Percentiles rank a stretch among this genome's conserved stretches.
These are phyloP conservation scores for Colletotrichum theobromicola DNA, from an alignment of 2,329 filamentous ascomycete species.

Conservation along the genomic window DNA sequence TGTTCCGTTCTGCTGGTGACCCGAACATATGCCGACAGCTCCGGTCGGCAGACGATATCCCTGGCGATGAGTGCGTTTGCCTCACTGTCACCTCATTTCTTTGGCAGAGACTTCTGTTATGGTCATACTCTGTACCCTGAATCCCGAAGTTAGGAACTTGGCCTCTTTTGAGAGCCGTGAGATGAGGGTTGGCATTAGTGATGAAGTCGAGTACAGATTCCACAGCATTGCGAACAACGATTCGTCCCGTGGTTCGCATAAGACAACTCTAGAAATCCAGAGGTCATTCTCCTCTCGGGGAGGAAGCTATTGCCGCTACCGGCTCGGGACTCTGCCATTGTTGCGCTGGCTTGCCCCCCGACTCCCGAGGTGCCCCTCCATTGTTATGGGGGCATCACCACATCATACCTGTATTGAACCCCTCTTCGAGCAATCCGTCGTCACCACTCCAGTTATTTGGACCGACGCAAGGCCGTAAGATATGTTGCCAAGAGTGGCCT, in stretches of 20 bases:
- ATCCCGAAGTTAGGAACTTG: background rate
- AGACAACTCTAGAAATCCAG: no score
- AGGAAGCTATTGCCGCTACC: no score
- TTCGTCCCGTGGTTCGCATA: background rate
- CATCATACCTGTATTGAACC: background rate
- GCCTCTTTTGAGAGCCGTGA: background rate
- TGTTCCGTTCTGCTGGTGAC: background rate
- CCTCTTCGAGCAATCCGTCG: background rate
- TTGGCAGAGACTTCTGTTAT: background rate
- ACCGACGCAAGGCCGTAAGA: slow-evolving; percentile 14
- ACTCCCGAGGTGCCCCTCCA: background rate
- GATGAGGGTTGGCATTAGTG: background rate
- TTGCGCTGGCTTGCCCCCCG: no score
- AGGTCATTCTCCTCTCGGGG: background rate
- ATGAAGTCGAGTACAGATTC: background rate
- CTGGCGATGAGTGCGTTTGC: background rate
- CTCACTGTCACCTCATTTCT: background rate
- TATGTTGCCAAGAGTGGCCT: background rate
- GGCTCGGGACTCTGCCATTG: background rate
- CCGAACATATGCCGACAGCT: background rate
- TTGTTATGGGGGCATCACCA: background rate
- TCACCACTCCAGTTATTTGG: background rate
- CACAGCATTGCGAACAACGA: background rate
- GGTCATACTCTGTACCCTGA: background rate
- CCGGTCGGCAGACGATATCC: background rate